Evolutionary conservation across 371 early-diverging fungal genomes (phyloP).

Genomic region (Apophysomyces ossiformis): DNA sequence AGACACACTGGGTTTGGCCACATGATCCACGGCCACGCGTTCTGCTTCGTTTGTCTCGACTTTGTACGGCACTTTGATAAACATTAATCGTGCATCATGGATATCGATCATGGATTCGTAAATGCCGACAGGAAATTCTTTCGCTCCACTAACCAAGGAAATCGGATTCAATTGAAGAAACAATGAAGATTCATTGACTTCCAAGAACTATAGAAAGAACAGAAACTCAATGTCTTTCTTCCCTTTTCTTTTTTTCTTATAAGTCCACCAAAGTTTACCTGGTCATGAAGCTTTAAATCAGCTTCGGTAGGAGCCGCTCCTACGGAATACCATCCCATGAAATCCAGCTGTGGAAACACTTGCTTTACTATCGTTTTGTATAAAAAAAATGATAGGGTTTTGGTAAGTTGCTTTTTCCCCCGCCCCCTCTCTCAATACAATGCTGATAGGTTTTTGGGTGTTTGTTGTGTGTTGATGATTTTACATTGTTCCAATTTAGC

Average conservation of each 20-base stretch:
- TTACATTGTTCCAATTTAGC: constrained; percentile 82
- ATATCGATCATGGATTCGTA: constrained; percentile 84
- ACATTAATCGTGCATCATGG: constrained; percentile 63
- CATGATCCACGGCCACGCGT: constrained; percentile 86
- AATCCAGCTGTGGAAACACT: constrained; percentile 83
- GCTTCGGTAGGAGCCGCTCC: constrained; percentile 62
- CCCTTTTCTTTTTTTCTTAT: background rate
- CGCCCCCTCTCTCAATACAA: too few relatives aligned
- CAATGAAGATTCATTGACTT: constrained; percentile 77
- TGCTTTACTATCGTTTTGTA: constrained; percentile 63
- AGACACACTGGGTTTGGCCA: constrained; percentile 64
- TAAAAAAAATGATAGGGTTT: background rate
- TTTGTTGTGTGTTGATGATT: background rate
- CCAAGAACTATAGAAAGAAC: constrained; percentile 57
- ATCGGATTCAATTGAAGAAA: constrained; percentile 79
- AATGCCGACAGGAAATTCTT: constrained; percentile 76
- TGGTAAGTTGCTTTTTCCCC: too few relatives aligned
- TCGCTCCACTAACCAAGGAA: constrained; percentile 44
- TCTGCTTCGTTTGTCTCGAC: constrained; percentile 88
- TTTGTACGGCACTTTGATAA: constrained; percentile 71
- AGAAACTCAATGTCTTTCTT: background rate
- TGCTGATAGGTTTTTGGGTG: too few relatives aligned
- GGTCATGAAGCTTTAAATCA: constrained; percentile 76
- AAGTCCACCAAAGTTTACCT: constrained; percentile 43
- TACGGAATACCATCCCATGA: constrained; percentile 87